phyloP scores from a whole-genome alignment of 2,329 filamentous ascomycete genomes.

The Shiraia bambusicola region DNA sequence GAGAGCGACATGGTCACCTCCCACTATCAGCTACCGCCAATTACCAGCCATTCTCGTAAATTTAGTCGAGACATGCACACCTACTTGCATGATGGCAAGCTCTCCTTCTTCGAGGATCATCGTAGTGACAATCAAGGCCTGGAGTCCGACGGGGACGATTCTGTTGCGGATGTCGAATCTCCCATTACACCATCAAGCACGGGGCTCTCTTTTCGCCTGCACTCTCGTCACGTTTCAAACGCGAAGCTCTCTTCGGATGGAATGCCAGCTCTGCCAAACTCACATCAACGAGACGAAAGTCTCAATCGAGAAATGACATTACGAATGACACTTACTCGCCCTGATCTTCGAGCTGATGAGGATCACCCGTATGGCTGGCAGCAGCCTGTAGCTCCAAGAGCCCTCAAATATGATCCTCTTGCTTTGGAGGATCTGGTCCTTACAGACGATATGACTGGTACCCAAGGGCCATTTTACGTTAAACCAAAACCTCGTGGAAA shows the following conservation, averaged over 20 bases:
- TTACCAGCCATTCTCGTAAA: constrained; percentile 42
- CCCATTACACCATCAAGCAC: constrained; percentile 43
- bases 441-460: constrained; percentile 50
- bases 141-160: constrained; percentile 35
- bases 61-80: constrained; percentile 57
- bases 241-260: constrained; percentile 36
- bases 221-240: constrained; percentile 34
- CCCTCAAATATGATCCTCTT: constrained; percentile 52
- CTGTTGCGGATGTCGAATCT: constrained; percentile 36
- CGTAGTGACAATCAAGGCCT: constrained; percentile 34
- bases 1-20: constrained; percentile 21
- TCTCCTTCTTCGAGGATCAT: constrained; percentile 45
- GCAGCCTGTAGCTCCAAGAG: constrained; percentile 24
- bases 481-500: constrained; percentile 39
- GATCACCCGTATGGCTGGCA: constrained; percentile 73
- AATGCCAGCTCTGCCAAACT: constrained; percentile 26
- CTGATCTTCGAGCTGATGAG: constrained; percentile 77
- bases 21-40: constrained; percentile 37
- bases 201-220: constrained; percentile 36
- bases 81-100: constrained; percentile 60
- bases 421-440: constrained; percentile 56
- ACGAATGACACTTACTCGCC: constrained; percentile 90
- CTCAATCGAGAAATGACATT: constrained; percentile 85
- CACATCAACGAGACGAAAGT: constrained; percentile 24
- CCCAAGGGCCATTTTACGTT: constrained; percentile 50